Base-by-base conservation (phyloP, 2,329 filamentous ascomycete genomes). In the Colletotrichum theobromicola region DNA sequence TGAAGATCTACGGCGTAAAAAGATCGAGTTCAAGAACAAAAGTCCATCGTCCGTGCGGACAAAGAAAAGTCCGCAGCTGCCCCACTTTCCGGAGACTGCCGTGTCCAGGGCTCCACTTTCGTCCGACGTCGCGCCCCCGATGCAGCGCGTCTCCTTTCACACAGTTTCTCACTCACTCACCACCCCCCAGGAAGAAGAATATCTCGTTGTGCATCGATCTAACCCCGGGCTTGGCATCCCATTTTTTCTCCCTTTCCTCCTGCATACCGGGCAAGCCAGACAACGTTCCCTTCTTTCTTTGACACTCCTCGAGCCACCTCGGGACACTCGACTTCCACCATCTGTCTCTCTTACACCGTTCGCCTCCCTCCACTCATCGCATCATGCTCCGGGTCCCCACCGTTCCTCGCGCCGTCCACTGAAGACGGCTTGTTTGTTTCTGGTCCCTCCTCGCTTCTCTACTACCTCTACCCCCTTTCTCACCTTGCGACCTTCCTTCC, bases 1-100 rank as follows among this genome's bases (percentile, higher is more conserved):
- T n/a, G 67, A 61, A 42, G 37, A 71, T 74, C 60, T 65, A 42
- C 50, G 60, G 35, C 66, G 60, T 55, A 55, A 42, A 57, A 72
- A 73, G 46, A 60, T 68, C 62, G 53, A 35, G 37, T 71, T 67
- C 28, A 74, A 62, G 61, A 67, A 66, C 55, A 71, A 62, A 62
- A 62, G 24, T 46, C 55, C 37, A 71, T 35, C 15, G 8, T 0
- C 60, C 4, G 16, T 24, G 62, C 63, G 72, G 72, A n/a, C 42
- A 68, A 68, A 58, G 30, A 34, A 68, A 68, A 63, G 46, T 75
- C 72, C 72, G 72, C 72, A 6, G 5, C 9, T 1, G 35, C 13
- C 24, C 67, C 67, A 57, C n/a, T 15, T 53, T 2, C 67, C 72
- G 72, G 71, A 55, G 55, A 6, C 34, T 74, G 61, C 61, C 72